Evolutionary conservation across 2,329 filamentous ascomycete genomes (phyloP).

Genomic region (Chaetomiaceae sp.): DNA sequence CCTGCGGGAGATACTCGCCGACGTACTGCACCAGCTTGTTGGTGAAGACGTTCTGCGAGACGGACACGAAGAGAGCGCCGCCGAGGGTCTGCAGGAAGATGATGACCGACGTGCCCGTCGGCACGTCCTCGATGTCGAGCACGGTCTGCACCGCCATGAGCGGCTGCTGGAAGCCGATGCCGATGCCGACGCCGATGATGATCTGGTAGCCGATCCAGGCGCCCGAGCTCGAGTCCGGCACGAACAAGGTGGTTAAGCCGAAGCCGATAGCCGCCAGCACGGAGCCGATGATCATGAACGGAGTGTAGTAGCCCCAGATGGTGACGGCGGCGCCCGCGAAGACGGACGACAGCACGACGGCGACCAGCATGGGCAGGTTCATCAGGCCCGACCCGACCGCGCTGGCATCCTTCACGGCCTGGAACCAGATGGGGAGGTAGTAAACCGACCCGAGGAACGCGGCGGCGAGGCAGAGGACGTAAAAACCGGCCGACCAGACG

Average conservation of each 20-base stretch:
- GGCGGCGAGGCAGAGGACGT: constrained; percentile 31
- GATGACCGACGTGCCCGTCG: constrained; percentile 36
- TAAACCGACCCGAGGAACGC: constrained; percentile 28
- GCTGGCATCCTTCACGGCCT: constrained; percentile 32
- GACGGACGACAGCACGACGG: constrained; percentile 28
- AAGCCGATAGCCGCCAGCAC: constrained; percentile 28
- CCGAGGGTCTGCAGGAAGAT: constrained; percentile 34
- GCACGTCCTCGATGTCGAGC: constrained; percentile 35
- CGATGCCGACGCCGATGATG: constrained; percentile 35
- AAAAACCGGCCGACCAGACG: constrained; percentile 29
- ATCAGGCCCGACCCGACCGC: constrained; percentile 33
- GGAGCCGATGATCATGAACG: constrained; percentile 32
- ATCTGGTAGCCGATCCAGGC: constrained; percentile 40
- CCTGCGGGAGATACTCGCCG: constrained; percentile 30
- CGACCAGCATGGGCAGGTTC: constrained; percentile 33
- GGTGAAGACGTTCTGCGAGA: constrained; percentile 39
- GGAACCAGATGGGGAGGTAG: constrained; percentile 36
- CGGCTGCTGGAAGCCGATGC: constrained; percentile 38
- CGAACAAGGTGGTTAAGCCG: constrained; percentile 36
- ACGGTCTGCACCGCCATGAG: constrained; percentile 39
- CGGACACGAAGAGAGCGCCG: constrained; percentile 36
- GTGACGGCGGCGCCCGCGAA: constrained; percentile 29
- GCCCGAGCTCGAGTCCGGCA: constrained; percentile 26
- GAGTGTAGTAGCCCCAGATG: constrained; percentile 35
- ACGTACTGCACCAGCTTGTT: constrained; percentile 41